Conservation (phyloP, 208 protist genomes). For the Trypanosoma platydactyli region DNA sequence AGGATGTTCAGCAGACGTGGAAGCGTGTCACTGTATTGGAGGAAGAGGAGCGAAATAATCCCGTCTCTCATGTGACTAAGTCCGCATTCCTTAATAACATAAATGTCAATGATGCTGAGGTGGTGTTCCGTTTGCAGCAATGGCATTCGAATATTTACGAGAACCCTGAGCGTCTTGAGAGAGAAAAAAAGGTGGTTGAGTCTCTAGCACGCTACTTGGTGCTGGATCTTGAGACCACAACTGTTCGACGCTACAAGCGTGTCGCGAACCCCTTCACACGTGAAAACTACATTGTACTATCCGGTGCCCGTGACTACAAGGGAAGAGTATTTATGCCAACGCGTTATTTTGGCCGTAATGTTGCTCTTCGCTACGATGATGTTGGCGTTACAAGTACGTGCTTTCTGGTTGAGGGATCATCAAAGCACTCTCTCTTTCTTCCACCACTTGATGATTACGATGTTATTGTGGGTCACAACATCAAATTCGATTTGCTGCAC, state of each 20-base stretch:
- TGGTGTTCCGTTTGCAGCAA: slow-evolving; percentile 87
- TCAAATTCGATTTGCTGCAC: slow-evolving; percentile 93
- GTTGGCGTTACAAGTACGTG: slow-evolving; percentile 52
- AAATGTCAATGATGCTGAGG: slow-evolving; percentile 85
- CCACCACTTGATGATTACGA: slow-evolving; percentile 89
- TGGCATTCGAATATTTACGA: slow-evolving; percentile 90
- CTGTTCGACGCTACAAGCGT: slow-evolving; percentile 86
- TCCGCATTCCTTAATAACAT: slow-evolving; percentile 87
- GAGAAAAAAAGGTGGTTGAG: slow-evolving; percentile 69
- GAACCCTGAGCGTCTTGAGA: slow-evolving; percentile 55
- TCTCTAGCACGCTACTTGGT: slow-evolving; percentile 76
- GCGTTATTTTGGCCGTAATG: slow-evolving; percentile 80
- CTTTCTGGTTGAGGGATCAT: slow-evolving; percentile 77
- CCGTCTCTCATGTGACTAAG: slow-evolving; percentile 59
- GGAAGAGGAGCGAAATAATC: slow-evolving; percentile 52
- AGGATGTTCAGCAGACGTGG: slow-evolving; percentile 35
- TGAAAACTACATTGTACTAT: slow-evolving; percentile 90
- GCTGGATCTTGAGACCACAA: slow-evolving; percentile 91
- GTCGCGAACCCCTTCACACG: slow-evolving; percentile 89
- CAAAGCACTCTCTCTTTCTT: slow-evolving; percentile 80
- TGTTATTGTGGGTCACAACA: slow-evolving; percentile 92
- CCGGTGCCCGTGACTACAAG: slow-evolving; percentile 84
- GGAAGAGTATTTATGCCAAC: slow-evolving; percentile 87
- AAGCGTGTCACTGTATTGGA: slow-evolving; percentile 39
- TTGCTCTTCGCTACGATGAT: slow-evolving; percentile 83